Conservation (phyloP, 2,329 filamentous ascomycete species). For the Exophiala xenobiotica region DNA sequence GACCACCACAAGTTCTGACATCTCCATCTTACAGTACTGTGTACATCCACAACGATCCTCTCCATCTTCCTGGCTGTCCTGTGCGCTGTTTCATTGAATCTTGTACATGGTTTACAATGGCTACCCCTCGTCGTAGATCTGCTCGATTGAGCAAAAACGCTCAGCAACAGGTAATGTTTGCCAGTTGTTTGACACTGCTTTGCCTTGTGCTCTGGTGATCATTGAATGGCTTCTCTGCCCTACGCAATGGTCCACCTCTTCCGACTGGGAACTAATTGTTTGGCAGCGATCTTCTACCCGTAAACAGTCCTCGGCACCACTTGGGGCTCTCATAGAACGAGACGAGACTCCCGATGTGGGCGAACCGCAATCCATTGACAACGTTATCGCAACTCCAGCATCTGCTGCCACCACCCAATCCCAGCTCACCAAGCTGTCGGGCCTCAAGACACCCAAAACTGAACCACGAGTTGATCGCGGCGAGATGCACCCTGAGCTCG, state of each 20-base stretch:
- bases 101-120: conserved; percentile 13
- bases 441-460: conserved; percentile 60
- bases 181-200: conserved; percentile 5
- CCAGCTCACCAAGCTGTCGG: conserved; percentile 37
- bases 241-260: neutral
- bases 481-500: conserved; percentile 90
- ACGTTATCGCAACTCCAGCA: conserved; percentile 34
- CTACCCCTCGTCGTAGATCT: conserved; percentile 27
- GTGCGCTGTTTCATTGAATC: neutral
- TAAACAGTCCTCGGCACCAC: conserved; percentile 34
- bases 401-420: conserved; percentile 36
- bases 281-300: conserved; percentile 22
- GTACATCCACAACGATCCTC: neutral
- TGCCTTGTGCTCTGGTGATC: too few relatives aligned
- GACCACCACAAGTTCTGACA: neutral
- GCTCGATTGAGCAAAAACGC: conserved; percentile 27
- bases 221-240: neutral
- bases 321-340: conserved; percentile 49
- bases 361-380: conserved; percentile 33
- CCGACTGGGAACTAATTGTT: conserved; percentile 13
- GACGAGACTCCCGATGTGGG: conserved; percentile 44
- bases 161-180: conserved; percentile 23
- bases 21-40: neutral
- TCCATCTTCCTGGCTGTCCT: neutral
- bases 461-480: conserved; percentile 68